Base-by-base conservation (phyloP, 208 protist species). In the Crithidia fasciculata region DNA sequence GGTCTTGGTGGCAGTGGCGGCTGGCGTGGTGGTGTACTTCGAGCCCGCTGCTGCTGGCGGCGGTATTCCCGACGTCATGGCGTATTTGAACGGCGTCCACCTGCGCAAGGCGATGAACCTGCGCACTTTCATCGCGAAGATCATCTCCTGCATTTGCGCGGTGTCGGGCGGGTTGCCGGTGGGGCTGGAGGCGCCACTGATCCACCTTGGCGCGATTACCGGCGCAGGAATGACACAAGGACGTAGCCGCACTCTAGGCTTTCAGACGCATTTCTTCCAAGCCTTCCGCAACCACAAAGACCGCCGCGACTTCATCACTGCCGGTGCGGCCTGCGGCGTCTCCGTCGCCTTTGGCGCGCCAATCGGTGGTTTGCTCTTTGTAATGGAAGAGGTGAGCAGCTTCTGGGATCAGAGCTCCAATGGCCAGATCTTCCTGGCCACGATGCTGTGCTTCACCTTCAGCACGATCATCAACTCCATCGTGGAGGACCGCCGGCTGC, bases 291-390 rank as follows among this genome's bases (percentile, higher is more conserved):
- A 97, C 75, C 91, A 97, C 85, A 93, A 96, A 68, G 93, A 98
- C 60, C 86, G 95, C 54, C 78, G 96, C 13, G 97, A 98, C 72
- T 98, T 98, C 76, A 97, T 98, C 50, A 96, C 95, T 19, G 88
- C 87, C 39, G 95, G 98, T 18, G 94, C 96, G 62, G 98, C 98
- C 4, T 96, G 95, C 61, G 98, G 98, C 37, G 96, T 99, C 16
- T 95, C 95, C 19, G 93, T 94, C 0, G 97, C 96, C n/a, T 99
- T 99, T 80, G 96, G 96, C 9, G 93, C 98, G 6, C 98, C 98
- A 0, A 97, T 98, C 74, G 98, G 96, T 41, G 98, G 98, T 8
- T 73, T 98, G 39, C 87, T 99, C n/a, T 99, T 99, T 74, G 90
- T 96, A 18, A 91, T 98, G 80, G 98, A 99, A 74, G 97, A 99